Evolutionary conservation across 139 green algal species (phyloP).

Genomic region (Chlamydomonas urium): DNA sequence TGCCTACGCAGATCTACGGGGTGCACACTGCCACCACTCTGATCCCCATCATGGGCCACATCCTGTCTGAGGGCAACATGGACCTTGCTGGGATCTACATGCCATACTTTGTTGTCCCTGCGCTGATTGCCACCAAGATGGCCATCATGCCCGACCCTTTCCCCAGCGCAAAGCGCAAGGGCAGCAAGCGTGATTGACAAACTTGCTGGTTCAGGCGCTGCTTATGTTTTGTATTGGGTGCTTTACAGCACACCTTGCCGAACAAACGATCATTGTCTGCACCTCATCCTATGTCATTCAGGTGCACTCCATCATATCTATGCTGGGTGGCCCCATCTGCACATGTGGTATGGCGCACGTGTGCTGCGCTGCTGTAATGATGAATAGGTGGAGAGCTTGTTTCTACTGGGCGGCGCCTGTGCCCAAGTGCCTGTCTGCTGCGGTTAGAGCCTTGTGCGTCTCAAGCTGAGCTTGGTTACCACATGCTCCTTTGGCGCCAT

Average conservation of each 20-base stretch:
- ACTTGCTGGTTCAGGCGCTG: neutral
- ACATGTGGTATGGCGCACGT: no score
- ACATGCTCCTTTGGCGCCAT: conserved; percentile 9
- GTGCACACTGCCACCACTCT: conserved; percentile 15
- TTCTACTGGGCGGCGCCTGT: no score
- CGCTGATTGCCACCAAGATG: conserved; percentile 50
- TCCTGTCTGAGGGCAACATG: neutral
- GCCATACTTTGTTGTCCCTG: conserved; percentile 54
- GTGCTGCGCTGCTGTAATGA: no score
- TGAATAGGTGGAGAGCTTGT: no score
- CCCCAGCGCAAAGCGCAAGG: conserved; percentile 17
- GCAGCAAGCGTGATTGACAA: neutral
- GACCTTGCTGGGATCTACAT: conserved; percentile 44
- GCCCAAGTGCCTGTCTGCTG: neutral
- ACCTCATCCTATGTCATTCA: no score
- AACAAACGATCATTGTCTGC: no score
- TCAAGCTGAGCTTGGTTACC: neutral
- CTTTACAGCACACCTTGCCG: no score
- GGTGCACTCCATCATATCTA: no score
- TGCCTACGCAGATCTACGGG: conserved; percentile 14
- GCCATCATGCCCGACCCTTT: conserved; percentile 38
- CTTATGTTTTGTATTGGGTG: no score
- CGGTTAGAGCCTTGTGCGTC: neutral
- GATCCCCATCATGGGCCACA: conserved; percentile 53
- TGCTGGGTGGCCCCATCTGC: no score